A percentile compares a stretch with the other conserved stretches of the same genome.
Conservation (phyloP, 225 moss, liverwort and hornwort genomes). For the Neckera pumila region DNA sequence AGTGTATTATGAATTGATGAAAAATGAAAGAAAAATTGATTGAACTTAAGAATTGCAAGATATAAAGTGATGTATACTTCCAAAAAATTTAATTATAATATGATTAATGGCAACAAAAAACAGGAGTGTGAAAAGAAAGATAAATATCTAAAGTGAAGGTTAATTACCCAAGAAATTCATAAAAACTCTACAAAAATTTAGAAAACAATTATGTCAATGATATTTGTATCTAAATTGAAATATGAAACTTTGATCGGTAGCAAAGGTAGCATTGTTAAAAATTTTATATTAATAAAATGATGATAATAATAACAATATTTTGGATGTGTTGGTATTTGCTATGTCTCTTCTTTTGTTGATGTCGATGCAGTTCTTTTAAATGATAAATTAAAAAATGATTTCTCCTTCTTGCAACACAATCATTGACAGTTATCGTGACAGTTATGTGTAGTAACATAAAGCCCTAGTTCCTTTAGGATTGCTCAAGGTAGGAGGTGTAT, state of each 20-base stretch:
- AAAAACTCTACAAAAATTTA: neutral
- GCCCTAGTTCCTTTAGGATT: neutral
- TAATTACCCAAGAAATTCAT: neutral
- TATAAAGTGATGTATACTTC: too few relatives aligned
- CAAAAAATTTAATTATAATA: neutral
- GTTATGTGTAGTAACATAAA: rapidly evolving
- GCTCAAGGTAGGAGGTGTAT: neutral
- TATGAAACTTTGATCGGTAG: rapidly evolving
- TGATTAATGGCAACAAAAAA: neutral
- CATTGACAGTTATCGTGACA: too few relatives aligned
- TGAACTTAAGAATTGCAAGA: neutral
- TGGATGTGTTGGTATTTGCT: neutral
- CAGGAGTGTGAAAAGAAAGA: rapidly evolving
- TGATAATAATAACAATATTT: neutral
- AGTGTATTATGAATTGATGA: neutral
- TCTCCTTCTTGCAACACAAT: too few relatives aligned
- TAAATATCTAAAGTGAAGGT: too few relatives aligned
- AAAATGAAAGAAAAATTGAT: neutral
- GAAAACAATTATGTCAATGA: rapidly evolving
- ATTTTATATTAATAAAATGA: too few relatives aligned
- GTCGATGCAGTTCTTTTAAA: rapidly evolving
- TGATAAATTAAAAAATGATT: neutral
- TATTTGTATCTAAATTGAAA: too few relatives aligned
- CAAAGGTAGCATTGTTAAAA: rapidly evolving
- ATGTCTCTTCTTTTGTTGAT: neutral